Base-by-base conservation (phyloP, 1,139 yeast genomes). In the Scheffersomyces lignicola region DNA sequence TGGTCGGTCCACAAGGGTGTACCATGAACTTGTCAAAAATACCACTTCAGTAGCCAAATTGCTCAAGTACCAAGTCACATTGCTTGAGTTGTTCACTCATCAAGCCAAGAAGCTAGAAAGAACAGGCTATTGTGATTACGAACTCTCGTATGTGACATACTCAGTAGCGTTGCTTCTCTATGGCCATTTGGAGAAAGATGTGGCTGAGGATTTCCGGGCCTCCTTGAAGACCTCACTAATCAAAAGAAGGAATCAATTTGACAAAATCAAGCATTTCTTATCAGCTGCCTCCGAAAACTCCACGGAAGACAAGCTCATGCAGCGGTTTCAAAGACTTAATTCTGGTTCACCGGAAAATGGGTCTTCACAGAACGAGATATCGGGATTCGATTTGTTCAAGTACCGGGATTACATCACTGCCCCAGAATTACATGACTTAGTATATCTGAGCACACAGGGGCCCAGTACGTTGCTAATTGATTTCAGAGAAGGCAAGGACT, bases 401-500 rank as follows among this genome's bases (percentile, higher is more conserved):
- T 49, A 45, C 31, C 41, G 45, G 16, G 70, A 65, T 32, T 34
- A 43, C 5, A 49, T 69, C 6, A 41, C 61, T 0, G 55, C 67
- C 1, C 34, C 37, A 1, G 58, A 59, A 31, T 46, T 68, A 12
- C 43, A 51, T 13, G 22, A 34, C 3, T 32, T 63, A 4, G 22
- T 58, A 41, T 45, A 16, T 26, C 29, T 26, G 29, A 13, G n/a
- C 16, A 26, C 7, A 7, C 12, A 26, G 16, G 20, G 20, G 6
- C 6, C 8, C 24, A 48, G 49, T 5, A 44, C 78, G 10, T 61
- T 85, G 26, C 43, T 85, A 16, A 69, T 89, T 15, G 97, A 89
- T 52, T 70, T 80, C 29, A 67, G 96, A 41, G 66, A 79, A 10
- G 62, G 81, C 29, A 66, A 67, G 16, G 80, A 76, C 28, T 86